A percentile compares a stretch with the other conserved stretches of the same genome.
These are phyloP conservation scores for Cicer pinnatifidum DNA, from an alignment of 306 rosid genomes.

Conservation along the genomic window DNA sequence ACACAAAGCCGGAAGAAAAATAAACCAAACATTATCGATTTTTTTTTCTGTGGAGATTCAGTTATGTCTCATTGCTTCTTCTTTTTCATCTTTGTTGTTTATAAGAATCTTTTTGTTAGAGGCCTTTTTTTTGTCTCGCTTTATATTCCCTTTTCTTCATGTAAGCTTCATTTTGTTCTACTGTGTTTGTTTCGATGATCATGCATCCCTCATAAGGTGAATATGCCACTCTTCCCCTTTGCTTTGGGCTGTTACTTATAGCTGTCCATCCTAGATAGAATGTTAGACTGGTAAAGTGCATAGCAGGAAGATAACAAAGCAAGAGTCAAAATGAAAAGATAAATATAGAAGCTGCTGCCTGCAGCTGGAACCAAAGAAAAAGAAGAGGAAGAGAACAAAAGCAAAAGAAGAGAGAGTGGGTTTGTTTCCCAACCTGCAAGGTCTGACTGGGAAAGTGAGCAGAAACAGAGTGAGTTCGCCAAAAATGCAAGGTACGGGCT, in stretches of 20 bases:
- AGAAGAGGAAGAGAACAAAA: neutral
- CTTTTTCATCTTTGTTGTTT: too few species aligned
- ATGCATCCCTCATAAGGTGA: neutral
- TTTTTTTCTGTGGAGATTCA: neutral
- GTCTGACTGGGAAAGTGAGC: neutral
- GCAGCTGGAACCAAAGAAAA: neutral
- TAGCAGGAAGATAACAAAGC: neutral
- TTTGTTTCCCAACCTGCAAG: neutral
- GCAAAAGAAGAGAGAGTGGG: neutral
- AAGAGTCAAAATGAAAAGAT: neutral
- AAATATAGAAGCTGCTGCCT: neutral
- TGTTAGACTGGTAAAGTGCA: neutral
- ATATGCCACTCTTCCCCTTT: neutral
- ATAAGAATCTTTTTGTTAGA: neutral
- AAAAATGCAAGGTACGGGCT: neutral
- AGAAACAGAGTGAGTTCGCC: neutral
- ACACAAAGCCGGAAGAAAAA: neutral
- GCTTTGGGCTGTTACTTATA: neutral
- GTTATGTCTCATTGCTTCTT: neutral
- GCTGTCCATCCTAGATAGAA: neutral
- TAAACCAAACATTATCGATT: neutral
- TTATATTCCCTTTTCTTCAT: neutral
- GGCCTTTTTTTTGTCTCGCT: conserved; percentile 13
- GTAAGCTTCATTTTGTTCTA: conserved; percentile 41
- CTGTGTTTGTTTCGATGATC: neutral